Percentiles rank a stretch among this genome's conserved stretches.
Conservation (phyloP, 2,329 filamentous ascomycete genomes). For the Coleophoma cylindrospora region DNA sequence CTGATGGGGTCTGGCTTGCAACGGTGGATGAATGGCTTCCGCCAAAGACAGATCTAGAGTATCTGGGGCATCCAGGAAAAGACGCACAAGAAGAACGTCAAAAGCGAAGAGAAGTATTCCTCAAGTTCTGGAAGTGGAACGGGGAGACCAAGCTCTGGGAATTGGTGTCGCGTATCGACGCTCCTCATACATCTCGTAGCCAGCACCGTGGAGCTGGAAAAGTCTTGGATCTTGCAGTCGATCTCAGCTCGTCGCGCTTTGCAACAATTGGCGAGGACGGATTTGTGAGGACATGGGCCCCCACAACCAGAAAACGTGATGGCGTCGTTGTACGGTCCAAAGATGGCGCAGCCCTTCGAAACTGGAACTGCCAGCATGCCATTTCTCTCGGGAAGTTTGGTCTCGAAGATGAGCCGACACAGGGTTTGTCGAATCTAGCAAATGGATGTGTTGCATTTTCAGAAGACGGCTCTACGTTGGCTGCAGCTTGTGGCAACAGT, state of each 20-base stretch:
- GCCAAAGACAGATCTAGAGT: conserved; percentile 60
- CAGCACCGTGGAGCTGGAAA: conserved; percentile 44
- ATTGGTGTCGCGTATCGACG: conserved; percentile 77
- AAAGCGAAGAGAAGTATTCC: conserved; percentile 64
- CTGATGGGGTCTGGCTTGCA: conserved; percentile 83
- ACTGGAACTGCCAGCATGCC: conserved; percentile 67
- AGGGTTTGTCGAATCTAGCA: conserved; percentile 18
- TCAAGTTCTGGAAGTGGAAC: conserved; percentile 86
- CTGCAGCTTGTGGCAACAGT: conserved; percentile 56
- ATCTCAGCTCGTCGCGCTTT: conserved; percentile 67
- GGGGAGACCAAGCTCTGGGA: conserved; percentile 56
- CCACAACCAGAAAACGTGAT: conserved; percentile 62
- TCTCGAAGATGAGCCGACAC: conserved; percentile 23
- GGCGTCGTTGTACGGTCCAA: conserved; percentile 59
- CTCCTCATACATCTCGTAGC: conserved; percentile 62
- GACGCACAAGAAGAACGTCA: conserved; percentile 40
- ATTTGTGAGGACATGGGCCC: conserved; percentile 75
- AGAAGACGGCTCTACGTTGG: conserved; percentile 79
- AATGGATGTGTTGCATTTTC: conserved; percentile 71
- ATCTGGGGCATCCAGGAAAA: conserved; percentile 43
- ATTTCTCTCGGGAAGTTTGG: conserved; percentile 40
- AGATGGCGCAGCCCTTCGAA: conserved; percentile 54
- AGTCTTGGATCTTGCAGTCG: conserved; percentile 69
- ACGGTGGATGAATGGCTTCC: conserved; percentile 91
- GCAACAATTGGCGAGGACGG: conserved; percentile 82